Base-by-base conservation (phyloP, 2,329 filamentous ascomycete genomes). In the Hirsutella thompsonii region DNA sequence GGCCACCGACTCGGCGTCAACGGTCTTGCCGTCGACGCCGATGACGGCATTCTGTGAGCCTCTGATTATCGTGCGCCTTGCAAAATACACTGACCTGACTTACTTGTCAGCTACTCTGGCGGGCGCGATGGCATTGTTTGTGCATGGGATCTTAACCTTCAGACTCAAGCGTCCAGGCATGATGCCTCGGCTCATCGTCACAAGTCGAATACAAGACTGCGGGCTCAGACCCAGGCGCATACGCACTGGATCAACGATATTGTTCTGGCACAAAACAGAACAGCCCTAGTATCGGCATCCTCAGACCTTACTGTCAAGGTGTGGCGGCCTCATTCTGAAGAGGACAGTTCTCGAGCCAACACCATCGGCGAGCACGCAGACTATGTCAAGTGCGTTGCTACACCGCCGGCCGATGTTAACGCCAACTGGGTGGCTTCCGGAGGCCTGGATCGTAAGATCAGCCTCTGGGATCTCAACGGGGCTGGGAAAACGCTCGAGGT, bases 191-290 rank as follows among this genome's bases (percentile, higher is more conserved):
- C 23, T 26, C 23, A 26, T 11, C 23, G 6, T 26, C 48, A 56
- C 39, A 26, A 62, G 49, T 55, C 67, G 36, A 65, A 66, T 16
- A 76, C 76, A 39, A 72, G 64, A 20, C 79, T 81, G 55, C 74
- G 76, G 44, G 62, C 72, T 34, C 75, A 79, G 52, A 72, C 70
- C 14, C 72, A 77, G 49, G 88, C 89, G 8, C 89, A 95, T 60
- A 94, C 87, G 39, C 87, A 94, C 61, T 95, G 89, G 89, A 82
- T 95, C 64, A 95, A 94, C 63, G 89, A 94, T 60, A 85, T 95
- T 47, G 76, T 80, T 19, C 74, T 94, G 41, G 83, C 83, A 8
- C 77, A 88, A 55, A 76, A 80, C 53, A 86, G 89, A 54, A 70
- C 78, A 16, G 83, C 84, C 19, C 70, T 95, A 38, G 82, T 94